Evolutionary conservation across 108 stramenopile species (phyloP), one percentile per base, ranked within the genome.

Genomic region (Skeletonema grethae): DNA sequence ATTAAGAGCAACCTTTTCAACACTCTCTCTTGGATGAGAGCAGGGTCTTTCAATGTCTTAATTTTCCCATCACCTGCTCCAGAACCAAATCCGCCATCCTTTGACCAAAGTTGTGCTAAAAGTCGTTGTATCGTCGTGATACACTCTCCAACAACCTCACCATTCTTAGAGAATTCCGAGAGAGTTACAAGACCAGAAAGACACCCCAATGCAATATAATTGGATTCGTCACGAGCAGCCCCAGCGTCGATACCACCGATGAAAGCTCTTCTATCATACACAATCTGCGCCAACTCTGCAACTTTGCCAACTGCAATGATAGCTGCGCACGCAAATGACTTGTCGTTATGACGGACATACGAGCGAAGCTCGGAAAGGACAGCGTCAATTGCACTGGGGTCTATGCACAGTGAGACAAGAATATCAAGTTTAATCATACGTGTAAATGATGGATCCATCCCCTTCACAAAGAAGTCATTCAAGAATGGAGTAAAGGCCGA

Each of bases 371-470:
- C 99, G 6, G 88, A 74, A 63, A 99, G 87, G 0, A 99, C 91
- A 18, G 86, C 82, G 35, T 89, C 84, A 67, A 95, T 94, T 24
- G 92, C 86, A 32, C 80, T 86, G 9, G 91, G 89, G 62, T 92
- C 86, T 43, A 93, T 79, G 30, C 95, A 88, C 46, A 99, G 82
- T 6, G 86, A 72, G 8, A 90, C 84, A 61, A 99, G 76, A 39
- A 99, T 95, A 61, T 99, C 98, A 25, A 99, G 84, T 84, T 99
- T 99, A 66, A 97, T 84, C 39, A 96, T 75, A 34, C 97, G 89
- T 16, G 95, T 91, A 78, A 95, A 98, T 4, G 87, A 71, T 29
- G 98, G 95, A 76, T 98, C 97, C 82, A 91, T 75, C 24, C 92
- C 95, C 81, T 93, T 96, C 50, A 98, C 96, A 67, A 97, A 99